Base-by-base conservation (phyloP, 257 asterid genomes). In the Schizonepeta tenuifolia region DNA sequence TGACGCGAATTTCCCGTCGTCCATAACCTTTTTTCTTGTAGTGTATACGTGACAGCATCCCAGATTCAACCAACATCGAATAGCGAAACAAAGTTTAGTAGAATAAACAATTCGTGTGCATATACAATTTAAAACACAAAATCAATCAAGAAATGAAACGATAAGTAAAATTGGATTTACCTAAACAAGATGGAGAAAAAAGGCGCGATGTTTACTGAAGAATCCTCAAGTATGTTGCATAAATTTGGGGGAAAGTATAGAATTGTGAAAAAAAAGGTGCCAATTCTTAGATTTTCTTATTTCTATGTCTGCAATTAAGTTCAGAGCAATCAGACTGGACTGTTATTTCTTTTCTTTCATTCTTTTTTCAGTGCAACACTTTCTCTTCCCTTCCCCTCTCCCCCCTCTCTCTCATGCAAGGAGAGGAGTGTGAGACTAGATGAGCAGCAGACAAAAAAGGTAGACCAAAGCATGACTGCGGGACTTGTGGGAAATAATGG, bases 391-490 rank as follows among this genome's bases (percentile, higher is more conserved):
- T 4, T 7, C 3, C 38, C 10, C 38, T 28, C 5, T 38, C 12
- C 43, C 43, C 67, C 46, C 69, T 7, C 76, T 47, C 70, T 38
- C 69, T 60, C 62, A 22, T 55, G 28, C 64, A 31, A 49, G 77
- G 71, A 73, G 77, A 64, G 71, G 77, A 71, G 75, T 71, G 47
- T 47, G 46, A 71, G 50, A 59, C 60, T 61, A 71, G 75, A 71
- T 71, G 22, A 66, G 71, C 71, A 13, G 64, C 65, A 54, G 22
- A 69, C 60, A 53, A 21, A 72, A 72, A 63, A 21, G 33, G 57
- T 28, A 40, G 77, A 49, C 71, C 71, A 62, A 63, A 63, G 50
- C 47, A 64, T 59, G 65, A 72, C 70, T 49, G 10, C 14, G 17
- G 44, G 22, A 62, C n/a, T 35, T 63, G 15, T 21, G 63, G 77